Evolutionary conservation across 148 eudicot genomes (phyloP), one percentile per base, ranked within the genome.

Genomic region (Mesembryanthemum crystallinum): DNA sequence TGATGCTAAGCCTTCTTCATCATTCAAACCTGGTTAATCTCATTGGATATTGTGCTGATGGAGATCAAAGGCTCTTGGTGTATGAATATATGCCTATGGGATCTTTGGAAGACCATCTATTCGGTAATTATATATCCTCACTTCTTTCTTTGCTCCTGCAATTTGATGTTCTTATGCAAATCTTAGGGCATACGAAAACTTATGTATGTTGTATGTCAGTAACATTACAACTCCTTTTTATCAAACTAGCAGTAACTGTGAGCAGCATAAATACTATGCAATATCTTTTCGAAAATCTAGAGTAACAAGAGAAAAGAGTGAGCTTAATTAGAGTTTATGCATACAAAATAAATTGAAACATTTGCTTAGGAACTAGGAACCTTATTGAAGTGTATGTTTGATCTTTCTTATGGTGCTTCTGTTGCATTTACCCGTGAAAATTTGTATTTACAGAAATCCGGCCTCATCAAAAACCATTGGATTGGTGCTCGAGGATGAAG

Each of bases 1-100:
- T 87, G 72, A 88, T 88, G 91, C 78, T 90, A 79, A 90, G 94
- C 73, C 90, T 85, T 67, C 80, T 90, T 37, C 86, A 88, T 69
- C 94, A 90, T 82, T 80, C 75, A 35, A 82, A 87, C 71, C 83
- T 90, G 58, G 94, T 88, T 37, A 86, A 86, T 84, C 89, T 90
- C 37, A 84, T 88, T 15, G 94, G 91, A 18, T 90, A 90, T 69
- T 90, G 94, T 24, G 81, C 86, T 43, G 89, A 84, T 77, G 89
- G 89, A 15, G 87, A 84, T 71, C 89, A 86, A 64, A 82, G 87
- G 70, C 83, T 86, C 57, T 77, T 86, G 37, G 89, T 86, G 6
- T 86, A 86, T 61, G 87, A 86, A 73, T 86, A 29, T 49, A 86
- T 86, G 89, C 51, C 85, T 58, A 14, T 77, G 58, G 89, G 89